Evolutionary conservation across 2,329 filamentous ascomycete species (phyloP).

Genomic region (Exophiala aquamarina): DNA sequence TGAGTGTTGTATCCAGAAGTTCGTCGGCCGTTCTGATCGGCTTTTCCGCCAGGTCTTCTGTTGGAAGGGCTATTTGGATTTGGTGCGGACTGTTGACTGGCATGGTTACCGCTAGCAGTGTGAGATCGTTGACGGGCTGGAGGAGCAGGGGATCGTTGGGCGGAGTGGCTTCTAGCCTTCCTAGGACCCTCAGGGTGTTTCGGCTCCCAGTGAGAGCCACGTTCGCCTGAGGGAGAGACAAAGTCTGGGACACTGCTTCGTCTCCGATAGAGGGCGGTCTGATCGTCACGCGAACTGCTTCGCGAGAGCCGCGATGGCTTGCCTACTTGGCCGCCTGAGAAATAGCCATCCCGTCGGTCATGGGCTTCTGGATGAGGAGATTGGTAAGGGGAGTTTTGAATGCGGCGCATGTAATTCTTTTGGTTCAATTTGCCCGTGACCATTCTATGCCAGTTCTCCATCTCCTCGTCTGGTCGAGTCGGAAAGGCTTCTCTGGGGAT

Average conservation of each 20-base stretch:
- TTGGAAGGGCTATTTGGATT: constrained; percentile 12
- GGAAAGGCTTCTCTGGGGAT: constrained; percentile 73
- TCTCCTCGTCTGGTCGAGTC: constrained; percentile 69
- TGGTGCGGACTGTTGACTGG: constrained; percentile 1
- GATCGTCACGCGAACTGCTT: constrained; percentile 22
- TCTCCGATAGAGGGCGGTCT: constrained; percentile 17
- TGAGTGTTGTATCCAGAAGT: constrained; percentile 15
- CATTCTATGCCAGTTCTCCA: constrained; percentile 79
- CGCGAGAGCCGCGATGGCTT: constrained; percentile 12
- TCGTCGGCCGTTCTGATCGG: constrained; percentile 12
- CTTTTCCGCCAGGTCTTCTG: constrained; percentile 3
- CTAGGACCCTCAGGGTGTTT: constrained; percentile 11
- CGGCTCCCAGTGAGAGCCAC: constrained; percentile 17
- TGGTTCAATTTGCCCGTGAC: constrained; percentile 70
- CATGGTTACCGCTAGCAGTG: constrained; percentile 14
- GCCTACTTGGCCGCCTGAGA: constrained; percentile 14
- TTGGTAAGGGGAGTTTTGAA: constrained; percentile 31
- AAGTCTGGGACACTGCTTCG: constrained; percentile 28
- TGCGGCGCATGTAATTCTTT: constrained; percentile 52
- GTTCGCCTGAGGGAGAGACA: constrained; percentile 20
- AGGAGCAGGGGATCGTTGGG: constrained; percentile 14
- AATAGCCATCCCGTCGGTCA: constrained; percentile 26
- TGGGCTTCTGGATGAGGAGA: constrained; percentile 31
- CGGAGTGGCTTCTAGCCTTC: constrained; percentile 26
- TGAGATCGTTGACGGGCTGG: constrained; percentile 22